phyloP scores from a whole-genome alignment of 495 filamentous ascomycete species.

The Aspergillus egyptiacus region DNA sequence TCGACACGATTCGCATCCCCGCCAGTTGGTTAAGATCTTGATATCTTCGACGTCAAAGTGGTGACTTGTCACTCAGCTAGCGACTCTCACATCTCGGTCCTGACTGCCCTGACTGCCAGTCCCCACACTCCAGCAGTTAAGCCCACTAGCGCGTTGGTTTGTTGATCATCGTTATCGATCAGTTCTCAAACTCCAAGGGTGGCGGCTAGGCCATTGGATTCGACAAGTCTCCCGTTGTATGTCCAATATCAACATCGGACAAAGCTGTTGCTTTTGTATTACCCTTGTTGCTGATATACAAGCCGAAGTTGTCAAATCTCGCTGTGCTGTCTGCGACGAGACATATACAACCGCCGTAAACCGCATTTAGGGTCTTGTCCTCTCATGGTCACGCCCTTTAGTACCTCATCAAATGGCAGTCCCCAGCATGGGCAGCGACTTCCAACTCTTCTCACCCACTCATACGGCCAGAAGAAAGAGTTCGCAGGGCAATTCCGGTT shows the following conservation, averaged over 20 bases:
- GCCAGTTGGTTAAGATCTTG: neutral
- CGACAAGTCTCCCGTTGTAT: conserved; percentile 4
- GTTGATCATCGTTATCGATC: conserved; percentile 9
- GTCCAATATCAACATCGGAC: conserved; percentile 1
- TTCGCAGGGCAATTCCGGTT: conserved; percentile 15
- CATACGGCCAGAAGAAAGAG: conserved; percentile 22
- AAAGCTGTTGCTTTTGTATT: neutral
- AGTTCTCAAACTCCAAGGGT: conserved; percentile 11
- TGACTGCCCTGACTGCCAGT: conserved; percentile 2
- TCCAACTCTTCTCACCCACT: conserved; percentile 37
- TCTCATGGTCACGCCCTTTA: conserved; percentile 19
- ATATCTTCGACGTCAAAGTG: conserved; percentile 1
- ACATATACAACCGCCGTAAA: neutral
- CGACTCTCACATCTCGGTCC: neutral
- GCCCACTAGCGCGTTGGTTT: conserved; percentile 10
- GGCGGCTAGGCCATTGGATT: conserved; percentile 2
- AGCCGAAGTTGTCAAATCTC: neutral
- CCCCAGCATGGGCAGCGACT: conserved; percentile 33
- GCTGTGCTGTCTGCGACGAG: neutral
- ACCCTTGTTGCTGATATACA: neutral
- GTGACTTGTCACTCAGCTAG: too few species aligned
- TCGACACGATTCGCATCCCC: neutral
- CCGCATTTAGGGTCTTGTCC: neutral
- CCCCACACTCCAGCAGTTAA: conserved; percentile 9
- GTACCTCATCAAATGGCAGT: conserved; percentile 22